These are phyloP conservation scores for Schwanniomyces yamadae DNA, from an alignment of 805 yeast species.

Conservation along the genomic window DNA sequence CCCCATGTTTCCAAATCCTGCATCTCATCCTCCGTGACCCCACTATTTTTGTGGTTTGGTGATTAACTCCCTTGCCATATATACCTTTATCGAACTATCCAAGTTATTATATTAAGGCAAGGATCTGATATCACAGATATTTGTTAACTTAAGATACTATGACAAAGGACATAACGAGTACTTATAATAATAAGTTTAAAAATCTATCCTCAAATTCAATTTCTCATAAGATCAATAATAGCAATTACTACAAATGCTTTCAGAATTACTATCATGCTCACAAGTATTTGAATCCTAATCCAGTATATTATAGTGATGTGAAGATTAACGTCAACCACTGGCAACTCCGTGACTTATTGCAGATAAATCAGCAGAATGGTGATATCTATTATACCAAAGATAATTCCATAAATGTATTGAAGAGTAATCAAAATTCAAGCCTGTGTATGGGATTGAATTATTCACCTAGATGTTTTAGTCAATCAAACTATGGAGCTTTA, in stretches of 20 bases:
- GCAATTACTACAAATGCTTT: constrained; percentile 29
- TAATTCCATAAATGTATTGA: constrained; percentile 46
- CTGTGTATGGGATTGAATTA: constrained; percentile 54
- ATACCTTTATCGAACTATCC: not conserved
- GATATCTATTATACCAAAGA: constrained; percentile 59
- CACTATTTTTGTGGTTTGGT: constrained; percentile 2
- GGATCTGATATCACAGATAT: too few relatives aligned
- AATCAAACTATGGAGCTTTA: constrained; percentile 48
- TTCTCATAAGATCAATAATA: constrained; percentile 5
- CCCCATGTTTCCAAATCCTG: constrained; percentile 53
- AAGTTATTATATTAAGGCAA: not conserved
- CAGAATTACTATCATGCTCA: constrained; percentile 44
- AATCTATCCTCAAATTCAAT: not conserved
- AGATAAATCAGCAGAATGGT: constrained; percentile 43
- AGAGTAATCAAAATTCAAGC: constrained; percentile 20
- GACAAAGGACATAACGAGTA: constrained; percentile 1
- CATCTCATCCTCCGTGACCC: constrained; percentile 23
- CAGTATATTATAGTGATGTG: constrained; percentile 31
- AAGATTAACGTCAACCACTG: constrained; percentile 53
- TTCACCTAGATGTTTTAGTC: constrained; percentile 67
- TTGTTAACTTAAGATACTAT: too few relatives aligned
- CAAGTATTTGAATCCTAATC: constrained; percentile 35
- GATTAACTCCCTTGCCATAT: constrained; percentile 1
- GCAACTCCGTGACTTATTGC: constrained; percentile 78
- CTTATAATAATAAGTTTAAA: not conserved